phyloP scores from a whole-genome alignment of 2,329 filamentous ascomycete species.

The Herpotrichia juniperi region DNA sequence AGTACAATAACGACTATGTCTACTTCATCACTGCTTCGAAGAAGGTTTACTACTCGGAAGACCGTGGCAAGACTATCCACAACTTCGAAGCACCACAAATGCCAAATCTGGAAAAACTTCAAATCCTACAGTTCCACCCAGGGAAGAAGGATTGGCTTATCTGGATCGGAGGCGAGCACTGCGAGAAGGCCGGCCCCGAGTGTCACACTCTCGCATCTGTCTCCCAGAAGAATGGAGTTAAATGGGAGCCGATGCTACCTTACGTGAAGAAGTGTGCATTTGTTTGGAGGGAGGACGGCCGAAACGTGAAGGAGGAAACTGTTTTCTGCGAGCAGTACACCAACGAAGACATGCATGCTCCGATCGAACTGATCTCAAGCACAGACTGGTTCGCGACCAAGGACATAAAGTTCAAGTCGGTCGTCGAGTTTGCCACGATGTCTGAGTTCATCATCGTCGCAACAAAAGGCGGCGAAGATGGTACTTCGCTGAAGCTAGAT shows the following conservation, averaged over 20 bases:
- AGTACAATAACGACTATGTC: slow-evolving; percentile 80
- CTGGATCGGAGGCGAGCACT: slow-evolving; percentile 78
- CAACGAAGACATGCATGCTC: slow-evolving; percentile 67
- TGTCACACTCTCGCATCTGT: slow-evolving; percentile 79
- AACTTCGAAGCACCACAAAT: slow-evolving; percentile 73
- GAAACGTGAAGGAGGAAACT: slow-evolving; percentile 65
- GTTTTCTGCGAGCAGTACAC: slow-evolving; percentile 69
- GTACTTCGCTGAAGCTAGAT: slow-evolving; percentile 74
- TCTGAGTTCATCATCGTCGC: slow-evolving; percentile 94
- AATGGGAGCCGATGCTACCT: slow-evolving; percentile 76
- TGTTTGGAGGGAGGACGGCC: slow-evolving; percentile 67
- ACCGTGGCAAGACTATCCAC: slow-evolving; percentile 74
- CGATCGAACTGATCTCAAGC: slow-evolving; percentile 75
- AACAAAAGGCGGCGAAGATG: slow-evolving; percentile 67
- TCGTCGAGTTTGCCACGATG: slow-evolving; percentile 91
- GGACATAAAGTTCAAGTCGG: slow-evolving; percentile 68
- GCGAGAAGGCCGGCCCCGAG: slow-evolving; percentile 58
- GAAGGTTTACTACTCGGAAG: slow-evolving; percentile 78
- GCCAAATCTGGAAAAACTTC: slow-evolving; percentile 56
- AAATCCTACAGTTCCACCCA: slow-evolving; percentile 80
- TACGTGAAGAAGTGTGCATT: slow-evolving; percentile 87
- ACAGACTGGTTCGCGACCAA: slow-evolving; percentile 78
- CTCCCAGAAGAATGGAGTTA: slow-evolving; percentile 76
- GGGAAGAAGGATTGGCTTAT: slow-evolving; percentile 84
- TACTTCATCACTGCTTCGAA: slow-evolving; percentile 79